Evolutionary conservation across 345 rosid species (phyloP).

Genomic region (Salix koriyanagi): DNA sequence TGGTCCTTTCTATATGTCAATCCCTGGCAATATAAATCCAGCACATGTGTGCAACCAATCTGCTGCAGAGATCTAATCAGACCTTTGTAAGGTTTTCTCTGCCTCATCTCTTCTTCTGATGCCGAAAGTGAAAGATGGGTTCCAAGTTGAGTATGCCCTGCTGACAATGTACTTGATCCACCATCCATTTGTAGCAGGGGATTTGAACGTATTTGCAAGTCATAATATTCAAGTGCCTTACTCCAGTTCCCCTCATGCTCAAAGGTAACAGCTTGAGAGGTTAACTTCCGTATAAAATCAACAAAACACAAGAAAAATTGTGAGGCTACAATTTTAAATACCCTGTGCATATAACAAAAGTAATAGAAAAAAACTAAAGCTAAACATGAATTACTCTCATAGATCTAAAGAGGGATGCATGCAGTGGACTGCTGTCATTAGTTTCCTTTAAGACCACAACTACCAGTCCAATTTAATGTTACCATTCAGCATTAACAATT

Average conservation of each 20-base stretch:
- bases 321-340: constrained; percentile 7
- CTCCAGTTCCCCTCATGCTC: constrained; percentile 98
- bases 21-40: constrained; percentile 86
- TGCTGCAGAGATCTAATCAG: constrained; percentile 86
- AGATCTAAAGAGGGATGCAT: background rate
- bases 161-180: constrained; percentile 33
- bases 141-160: constrained; percentile 28
- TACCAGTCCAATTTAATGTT: background rate
- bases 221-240: constrained; percentile 92
- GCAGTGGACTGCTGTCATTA: background rate
- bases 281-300: constrained; percentile 44
- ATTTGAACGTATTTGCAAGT: constrained; percentile 76
- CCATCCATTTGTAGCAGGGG: constrained; percentile 32
- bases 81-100: constrained; percentile 77
- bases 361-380: background rate
- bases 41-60: constrained; percentile 81
- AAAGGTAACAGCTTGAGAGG: constrained; percentile 82
- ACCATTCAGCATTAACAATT: background rate
- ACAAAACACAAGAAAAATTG: constrained; percentile 18
- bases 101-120: constrained; percentile 41
- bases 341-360: background rate
- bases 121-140: constrained; percentile 28
- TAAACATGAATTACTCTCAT: background rate
- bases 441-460: background rate
- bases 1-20: constrained; percentile 62